Base-by-base conservation (phyloP, 495 filamentous ascomycete genomes). In the Neurospora sp. region DNA sequence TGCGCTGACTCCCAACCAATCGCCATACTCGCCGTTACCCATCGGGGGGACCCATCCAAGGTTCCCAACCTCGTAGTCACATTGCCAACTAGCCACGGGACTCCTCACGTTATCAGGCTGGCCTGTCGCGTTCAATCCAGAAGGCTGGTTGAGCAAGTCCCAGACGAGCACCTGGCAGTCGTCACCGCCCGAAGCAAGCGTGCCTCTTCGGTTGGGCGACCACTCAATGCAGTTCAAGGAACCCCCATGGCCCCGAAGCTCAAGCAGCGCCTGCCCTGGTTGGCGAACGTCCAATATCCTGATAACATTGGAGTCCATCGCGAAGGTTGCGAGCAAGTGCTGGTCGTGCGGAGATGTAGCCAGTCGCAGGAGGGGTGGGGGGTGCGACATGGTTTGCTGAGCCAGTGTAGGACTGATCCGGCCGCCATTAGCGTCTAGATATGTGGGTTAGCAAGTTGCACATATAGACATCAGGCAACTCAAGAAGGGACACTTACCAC, bases 221-320 rank as follows among this genome's bases (percentile, higher is more conserved):
- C 96, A 99, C 83, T 99, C 96, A 72, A 98, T 91, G 77, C 92
- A 94, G 80, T 94, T 98, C 48, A 99, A 85, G 18, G 92, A 82
- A 9, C 93, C 91, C 18, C 88, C 87, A 80, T 98, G 96, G n/a
- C 96, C 96, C 41, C 93, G 93, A 59, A 99, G 87, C 79, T 99
- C 96, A 27, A 98, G 88, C 14, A 99, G 86, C 2, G 96, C 96
- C 82, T 97, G 94, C 12, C 96, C 96, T 3, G 96, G 96, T 85
- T 98, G 96, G 20, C 96, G 92, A 16, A 98, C 95, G 77, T 99
- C 96, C 18, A 99, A 90, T 72, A 99, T 96, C 31, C 96, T 91
- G 79, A 99, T 94, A 68, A 98, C 85, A 77, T 91, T 94, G 16
- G 92, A 95, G 79, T 99, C 96, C 79, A 92, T 90, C 22, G 95